Percentiles rank a stretch among this genome's conserved stretches.
These are phyloP conservation scores for Beauveria scarabaeidicola DNA, from an alignment of 2,329 filamentous ascomycete species.

Conservation along the genomic window DNA sequence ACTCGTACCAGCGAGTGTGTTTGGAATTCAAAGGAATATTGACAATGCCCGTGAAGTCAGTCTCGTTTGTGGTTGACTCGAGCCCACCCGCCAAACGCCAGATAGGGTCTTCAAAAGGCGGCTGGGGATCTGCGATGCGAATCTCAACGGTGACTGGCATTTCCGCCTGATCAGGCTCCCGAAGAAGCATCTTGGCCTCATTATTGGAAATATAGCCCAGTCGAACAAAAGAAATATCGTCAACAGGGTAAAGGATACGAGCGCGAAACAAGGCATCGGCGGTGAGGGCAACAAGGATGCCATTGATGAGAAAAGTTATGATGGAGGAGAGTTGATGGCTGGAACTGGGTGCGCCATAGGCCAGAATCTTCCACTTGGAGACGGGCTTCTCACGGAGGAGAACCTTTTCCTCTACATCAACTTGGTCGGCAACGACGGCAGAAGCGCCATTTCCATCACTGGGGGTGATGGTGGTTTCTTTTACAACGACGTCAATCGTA, in stretches of 20 bases:
- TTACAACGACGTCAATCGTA: conserved; percentile 47
- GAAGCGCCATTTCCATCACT: conserved; percentile 21
- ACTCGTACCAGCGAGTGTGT: conserved; percentile 71
- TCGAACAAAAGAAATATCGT: conserved; percentile 76
- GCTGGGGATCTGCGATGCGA: conserved; percentile 42
- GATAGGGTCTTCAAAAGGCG: conserved; percentile 44
- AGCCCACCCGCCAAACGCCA: conserved; percentile 64
- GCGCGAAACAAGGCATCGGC: conserved; percentile 73
- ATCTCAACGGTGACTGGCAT: conserved; percentile 70
- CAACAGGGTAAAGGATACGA: conserved; percentile 56
- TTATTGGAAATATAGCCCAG: conserved; percentile 78
- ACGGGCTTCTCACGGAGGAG: conserved; percentile 48
- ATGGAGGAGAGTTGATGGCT: conserved; percentile 58
- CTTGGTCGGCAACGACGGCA: conserved; percentile 36
- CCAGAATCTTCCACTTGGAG: conserved; percentile 54
- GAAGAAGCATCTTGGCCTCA: conserved; percentile 71
- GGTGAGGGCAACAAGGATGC: conserved; percentile 57
- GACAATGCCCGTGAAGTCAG: conserved; percentile 73
- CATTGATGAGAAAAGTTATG: conserved; percentile 64
- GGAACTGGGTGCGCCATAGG: conserved; percentile 68
- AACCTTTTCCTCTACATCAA: conserved; percentile 57
- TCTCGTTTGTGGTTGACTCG: conserved; percentile 59
- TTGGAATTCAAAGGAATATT: conserved; percentile 54
- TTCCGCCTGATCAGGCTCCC: conserved; percentile 69
- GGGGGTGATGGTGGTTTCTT: conserved; percentile 32